Evolutionary conservation across 139 green algal genomes (phyloP).

Genomic region (Chlamydomonas eustigma): DNA sequence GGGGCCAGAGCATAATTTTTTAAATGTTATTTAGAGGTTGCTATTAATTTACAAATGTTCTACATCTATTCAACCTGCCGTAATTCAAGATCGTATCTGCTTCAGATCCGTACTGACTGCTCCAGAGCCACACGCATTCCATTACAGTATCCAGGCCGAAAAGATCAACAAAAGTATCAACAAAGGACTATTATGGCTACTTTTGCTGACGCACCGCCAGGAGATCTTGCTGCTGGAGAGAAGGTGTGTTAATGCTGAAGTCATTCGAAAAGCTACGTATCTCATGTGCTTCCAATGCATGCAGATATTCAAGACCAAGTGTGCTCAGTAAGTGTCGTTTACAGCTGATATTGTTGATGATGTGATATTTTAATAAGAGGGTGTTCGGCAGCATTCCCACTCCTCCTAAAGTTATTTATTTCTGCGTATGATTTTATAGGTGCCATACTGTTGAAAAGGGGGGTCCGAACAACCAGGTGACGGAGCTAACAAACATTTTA

Average conservation of each 20-base stretch:
- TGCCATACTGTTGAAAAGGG: slow-evolving; percentile 93
- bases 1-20: neutral
- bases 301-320: slow-evolving; percentile 98
- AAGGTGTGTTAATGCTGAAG: neutral
- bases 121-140: no score
- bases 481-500: slow-evolving; percentile 4
- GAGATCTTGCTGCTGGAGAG: slow-evolving; percentile 5
- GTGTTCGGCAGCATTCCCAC: neutral
- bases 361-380: neutral
- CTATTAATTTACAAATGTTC: no score
- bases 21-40: no score
- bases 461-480: slow-evolving; percentile 93
- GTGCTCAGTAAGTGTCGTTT: slow-evolving; percentile 20
- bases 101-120: no score
- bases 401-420: no score
- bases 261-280: no score
- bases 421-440: no score
- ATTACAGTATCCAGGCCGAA: no score
- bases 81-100: no score
- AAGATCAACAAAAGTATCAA: no score
- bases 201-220: slow-evolving; percentile 13
- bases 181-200: neutral
- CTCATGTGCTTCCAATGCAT: no score
- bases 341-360: neutral
- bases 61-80: no score